Evolutionary conservation across 805 yeast species (phyloP).

Genomic region (Candida suzukii): DNA sequence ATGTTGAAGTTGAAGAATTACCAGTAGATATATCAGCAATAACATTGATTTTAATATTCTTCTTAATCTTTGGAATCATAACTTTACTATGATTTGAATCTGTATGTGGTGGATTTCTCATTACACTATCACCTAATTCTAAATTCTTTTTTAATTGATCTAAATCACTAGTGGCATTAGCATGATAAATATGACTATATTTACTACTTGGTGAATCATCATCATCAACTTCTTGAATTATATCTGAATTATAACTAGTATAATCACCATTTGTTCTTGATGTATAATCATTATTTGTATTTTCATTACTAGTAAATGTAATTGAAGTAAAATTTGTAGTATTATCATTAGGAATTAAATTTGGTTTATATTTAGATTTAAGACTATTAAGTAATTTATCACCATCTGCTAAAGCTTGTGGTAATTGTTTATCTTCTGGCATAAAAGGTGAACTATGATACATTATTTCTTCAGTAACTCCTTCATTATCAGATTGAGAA

Average conservation of each 20-base stretch:
- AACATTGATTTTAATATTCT: not conserved
- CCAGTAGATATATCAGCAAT: too few relatives aligned
- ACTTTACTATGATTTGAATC: not conserved
- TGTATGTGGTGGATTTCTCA: not conserved
- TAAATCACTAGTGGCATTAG: constrained; percentile 14
- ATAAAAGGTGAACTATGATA: not conserved
- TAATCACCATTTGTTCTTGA: constrained; percentile 12
- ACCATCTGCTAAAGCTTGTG: constrained; percentile 14
- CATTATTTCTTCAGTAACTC: not conserved
- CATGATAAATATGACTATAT: constrained; percentile 2
- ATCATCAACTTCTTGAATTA: not conserved
- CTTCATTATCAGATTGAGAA: constrained; percentile 20
- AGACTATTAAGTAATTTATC: constrained; percentile 19
- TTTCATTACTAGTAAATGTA: constrained; percentile 5
- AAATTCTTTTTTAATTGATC: constrained; percentile 12
- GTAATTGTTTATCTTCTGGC: not conserved
- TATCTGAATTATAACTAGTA: not conserved
- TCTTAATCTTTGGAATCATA: not conserved
- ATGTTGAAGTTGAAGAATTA: too few relatives aligned
- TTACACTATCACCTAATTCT: constrained; percentile 5
- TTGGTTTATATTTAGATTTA: constrained; percentile 10
- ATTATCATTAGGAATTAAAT: not conserved
- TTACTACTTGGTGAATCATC: constrained; percentile 10
- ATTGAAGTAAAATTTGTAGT: constrained; percentile 6
- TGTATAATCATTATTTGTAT: constrained; percentile 14